Evolutionary conservation across 2,329 filamentous ascomycete genomes (phyloP).

Genomic region (Pseudomassariella vexata): DNA sequence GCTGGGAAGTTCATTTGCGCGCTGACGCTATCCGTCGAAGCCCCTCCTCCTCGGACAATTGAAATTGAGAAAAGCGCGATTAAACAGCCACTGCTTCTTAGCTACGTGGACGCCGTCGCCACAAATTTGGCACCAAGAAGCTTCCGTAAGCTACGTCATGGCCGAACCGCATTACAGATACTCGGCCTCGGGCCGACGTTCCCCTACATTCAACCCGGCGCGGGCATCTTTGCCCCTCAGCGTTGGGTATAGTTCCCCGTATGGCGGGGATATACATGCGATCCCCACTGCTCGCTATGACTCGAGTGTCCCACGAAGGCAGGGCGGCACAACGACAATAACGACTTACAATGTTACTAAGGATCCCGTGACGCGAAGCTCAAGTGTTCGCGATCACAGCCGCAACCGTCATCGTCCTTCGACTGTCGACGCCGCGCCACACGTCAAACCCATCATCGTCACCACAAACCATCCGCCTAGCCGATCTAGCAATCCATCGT

Average conservation of each 20-base stretch:
- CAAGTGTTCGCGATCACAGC: constrained; percentile 41
- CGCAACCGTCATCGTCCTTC: constrained; percentile 42
- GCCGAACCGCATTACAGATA: constrained; percentile 40
- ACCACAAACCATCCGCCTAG: constrained; percentile 48
- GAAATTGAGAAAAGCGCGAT: no score
- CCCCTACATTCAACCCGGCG: constrained; percentile 42
- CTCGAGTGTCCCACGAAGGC: constrained; percentile 25
- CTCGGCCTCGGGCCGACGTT: constrained; percentile 34
- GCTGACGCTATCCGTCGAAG: neutral
- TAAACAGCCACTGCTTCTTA: no score
- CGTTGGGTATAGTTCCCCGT: constrained; percentile 43
- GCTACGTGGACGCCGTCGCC: constrained; percentile 1
- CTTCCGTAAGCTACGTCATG: constrained; percentile 29
- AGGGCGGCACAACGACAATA: constrained; percentile 35
- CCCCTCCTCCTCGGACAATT: no score
- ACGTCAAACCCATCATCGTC: constrained; percentile 49
- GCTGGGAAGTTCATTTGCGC: neutral
- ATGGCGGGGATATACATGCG: constrained; percentile 49
- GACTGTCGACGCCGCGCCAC: constrained; percentile 41
- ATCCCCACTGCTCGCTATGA: constrained; percentile 37
- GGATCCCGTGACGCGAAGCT: constrained; percentile 41
- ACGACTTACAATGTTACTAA: constrained; percentile 53
- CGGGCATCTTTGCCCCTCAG: constrained; percentile 48
- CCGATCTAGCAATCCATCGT: constrained; percentile 31
- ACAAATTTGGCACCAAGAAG: neutral